phyloP scores from a whole-genome alignment of 495 filamentous ascomycete species.

The Darksidea phi region DNA sequence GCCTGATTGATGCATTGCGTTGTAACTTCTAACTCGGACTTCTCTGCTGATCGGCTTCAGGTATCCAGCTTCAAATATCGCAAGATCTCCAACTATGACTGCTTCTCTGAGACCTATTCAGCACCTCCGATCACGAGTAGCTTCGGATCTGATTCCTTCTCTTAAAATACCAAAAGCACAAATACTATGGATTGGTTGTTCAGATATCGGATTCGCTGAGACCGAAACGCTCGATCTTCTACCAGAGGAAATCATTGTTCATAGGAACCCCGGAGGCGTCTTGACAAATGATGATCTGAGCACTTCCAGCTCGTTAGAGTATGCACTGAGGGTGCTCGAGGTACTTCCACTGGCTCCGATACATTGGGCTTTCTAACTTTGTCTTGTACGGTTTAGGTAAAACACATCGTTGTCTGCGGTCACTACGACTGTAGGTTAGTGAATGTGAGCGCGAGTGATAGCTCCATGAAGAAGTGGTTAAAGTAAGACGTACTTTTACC shows the following conservation, averaged over 20 bases:
- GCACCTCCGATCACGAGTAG: not conserved
- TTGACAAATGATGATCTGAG: slow-evolving; percentile 44
- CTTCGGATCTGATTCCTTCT: slow-evolving; percentile 41
- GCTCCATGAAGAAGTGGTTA: not conserved
- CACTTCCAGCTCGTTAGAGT: slow-evolving; percentile 41
- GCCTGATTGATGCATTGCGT: too few relatives aligned
- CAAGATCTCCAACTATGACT: too few relatives aligned
- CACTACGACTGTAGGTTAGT: slow-evolving; percentile 50
- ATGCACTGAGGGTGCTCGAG: slow-evolving; percentile 43
- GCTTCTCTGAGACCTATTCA: not conserved
- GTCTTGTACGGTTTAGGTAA: slow-evolving; percentile 35
- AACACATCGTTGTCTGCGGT: slow-evolving; percentile 49
- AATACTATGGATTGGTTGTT: slow-evolving; percentile 51
- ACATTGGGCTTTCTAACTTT: slow-evolving; percentile 10
- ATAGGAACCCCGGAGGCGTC: slow-evolving; percentile 47
- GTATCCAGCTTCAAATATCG: too few relatives aligned
- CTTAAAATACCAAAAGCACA: slow-evolving; percentile 37
- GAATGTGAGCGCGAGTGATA: slow-evolving; percentile 29
- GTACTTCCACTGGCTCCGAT: slow-evolving; percentile 20
- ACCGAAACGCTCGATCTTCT: slow-evolving; percentile 41
- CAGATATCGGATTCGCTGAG: slow-evolving; percentile 44
- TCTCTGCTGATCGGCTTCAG: too few relatives aligned
- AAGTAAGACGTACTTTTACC: too few relatives aligned
- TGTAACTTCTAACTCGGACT: too few relatives aligned
- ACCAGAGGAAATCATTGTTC: slow-evolving; percentile 46